Evolutionary conservation across 257 asterid genomes (phyloP), one percentile per base, ranked within the genome.

Genomic region (Rubia yunnanensis): DNA sequence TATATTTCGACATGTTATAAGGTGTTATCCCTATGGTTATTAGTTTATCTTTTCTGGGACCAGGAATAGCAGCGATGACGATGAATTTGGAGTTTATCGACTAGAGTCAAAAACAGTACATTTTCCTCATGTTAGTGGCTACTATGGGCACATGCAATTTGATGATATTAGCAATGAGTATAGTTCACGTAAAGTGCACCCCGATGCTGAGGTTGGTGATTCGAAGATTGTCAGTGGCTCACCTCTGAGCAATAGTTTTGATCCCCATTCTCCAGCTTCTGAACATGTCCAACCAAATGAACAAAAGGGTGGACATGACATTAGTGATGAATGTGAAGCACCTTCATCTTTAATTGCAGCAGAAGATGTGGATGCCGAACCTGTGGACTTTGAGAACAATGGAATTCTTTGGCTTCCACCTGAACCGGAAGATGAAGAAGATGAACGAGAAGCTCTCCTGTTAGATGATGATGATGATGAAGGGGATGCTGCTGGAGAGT

Each of bases 351-450:
- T 85, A 64, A 85, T 83, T 78, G 88, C 78, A 57, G 85, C 85
- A 32, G 88, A 85, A 81, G 89, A 81, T 69, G 85, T 81, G 56
- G 81, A 82, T 73, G 24, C 71, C 10, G 91, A 87, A 80, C 94
- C 95, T 28, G 84, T 87, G 54, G 99, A 92, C 79, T 92, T 89
- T 70, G 99, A 92, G 80, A 84, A 79, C 79, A 86, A 83, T 67
- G 99, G 96, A 74, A 80, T 84, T 70, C 86, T 92, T 48, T 92
- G 99, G 99, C 88, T 89, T 69, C 99, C 96, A 26, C 97, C 97
- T 64, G 99, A 89, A 70, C 97, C 99, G n/a, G 99, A 89, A 83
- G 95, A 89, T 39, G 92, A 81, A 78, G 96, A 87, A 76, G 97
- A 89, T 76, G 99, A 89, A 80, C 79, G 74, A 73, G 99, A 89